Base-by-base conservation (phyloP, 805 yeast species). In the Spathaspora sp. region DNA sequence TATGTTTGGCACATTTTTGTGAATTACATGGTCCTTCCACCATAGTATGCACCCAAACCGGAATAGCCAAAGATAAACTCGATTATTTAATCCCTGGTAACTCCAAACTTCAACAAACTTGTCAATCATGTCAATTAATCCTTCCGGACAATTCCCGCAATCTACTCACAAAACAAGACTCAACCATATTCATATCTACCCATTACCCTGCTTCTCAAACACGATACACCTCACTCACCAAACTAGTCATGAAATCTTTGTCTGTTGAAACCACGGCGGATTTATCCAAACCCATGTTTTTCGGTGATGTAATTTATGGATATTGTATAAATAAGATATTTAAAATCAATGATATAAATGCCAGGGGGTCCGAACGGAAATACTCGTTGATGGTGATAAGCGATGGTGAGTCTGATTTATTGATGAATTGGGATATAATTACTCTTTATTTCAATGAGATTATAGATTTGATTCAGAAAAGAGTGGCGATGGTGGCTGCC, bases 21-120 rank as follows among this genome's bases (percentile, higher is more conserved):
- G 93, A 87, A 65, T 77, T 82, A 19, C 92, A 87, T 61, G 93
- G 93, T 0, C 92, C 93, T 0, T 72, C 83, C 11, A 78, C 83
- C 42, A 71, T 87, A 1, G 66, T 84, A 61, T 85, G 88, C 55
- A 84, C 91, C 0, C 89, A 84, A 57, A 57, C 63, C 23, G 60
- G 65, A 2, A 49, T 63, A 1, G 54, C 51, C 1, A 60, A 56
- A 10, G 49, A 55, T n/a, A 48, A 60, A 6, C 55, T 23, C 61
- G 62, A 42, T 7, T 55, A 68, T 42, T 50, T 69, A 9, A 63
- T 78, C 32, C 72, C 78, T 47, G 61, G 75, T 75, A 40, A 73
- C 18, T 52, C 73, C 20, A 75, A 56, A 16, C 14, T n/a, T 73
- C 75, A 58, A 56, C 81, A 53, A 66, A 75, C 68, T 10, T 86